phyloP scores from a whole-genome alignment of 2,329 filamentous ascomycete species.

The Penicillium decumbens region DNA sequence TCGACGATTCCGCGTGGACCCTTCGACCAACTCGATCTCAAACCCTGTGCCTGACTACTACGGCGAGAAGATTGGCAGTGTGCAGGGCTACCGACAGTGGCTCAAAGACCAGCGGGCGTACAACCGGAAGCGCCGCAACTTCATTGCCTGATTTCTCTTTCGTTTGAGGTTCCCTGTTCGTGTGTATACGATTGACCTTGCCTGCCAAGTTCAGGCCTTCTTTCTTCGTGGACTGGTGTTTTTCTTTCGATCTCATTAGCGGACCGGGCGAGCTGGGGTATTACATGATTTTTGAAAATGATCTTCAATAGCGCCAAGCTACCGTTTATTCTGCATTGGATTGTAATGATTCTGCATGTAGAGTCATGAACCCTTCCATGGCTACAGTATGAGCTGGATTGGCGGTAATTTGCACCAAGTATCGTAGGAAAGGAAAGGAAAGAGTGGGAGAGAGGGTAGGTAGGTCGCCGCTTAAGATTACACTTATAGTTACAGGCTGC shows the following conservation, averaged over 20 bases:
- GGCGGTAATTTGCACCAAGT: too few relatives aligned
- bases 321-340: background rate
- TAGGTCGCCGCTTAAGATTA: too few relatives aligned
- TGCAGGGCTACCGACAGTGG: conserved; percentile 88
- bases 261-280: conserved; percentile 18
- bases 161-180: conserved; percentile 6
- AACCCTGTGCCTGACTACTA: conserved; percentile 98
- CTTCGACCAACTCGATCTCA: conserved; percentile 76
- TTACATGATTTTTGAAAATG: conserved; percentile 17
- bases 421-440: too few relatives aligned
- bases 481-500: too few relatives aligned
- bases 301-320: conserved; percentile 14
- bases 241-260: conserved; percentile 24
- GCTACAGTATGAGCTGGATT: conserved; percentile 12
- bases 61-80: conserved; percentile 94
- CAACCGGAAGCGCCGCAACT: conserved; percentile 71
- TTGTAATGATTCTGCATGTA: background rate
- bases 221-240: conserved; percentile 21
- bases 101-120: conserved; percentile 96
- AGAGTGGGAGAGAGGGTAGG: too few relatives aligned
- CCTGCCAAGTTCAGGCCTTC: background rate
- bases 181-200: conserved; percentile 16
- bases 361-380: background rate
- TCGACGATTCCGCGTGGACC: conserved; percentile 88
- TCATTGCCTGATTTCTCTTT: conserved; percentile 28